Percentiles rank a stretch among this genome's conserved stretches.
phyloP scores from a whole-genome alignment of 1,139 yeast species.

The Debaryomyces fabryi region DNA sequence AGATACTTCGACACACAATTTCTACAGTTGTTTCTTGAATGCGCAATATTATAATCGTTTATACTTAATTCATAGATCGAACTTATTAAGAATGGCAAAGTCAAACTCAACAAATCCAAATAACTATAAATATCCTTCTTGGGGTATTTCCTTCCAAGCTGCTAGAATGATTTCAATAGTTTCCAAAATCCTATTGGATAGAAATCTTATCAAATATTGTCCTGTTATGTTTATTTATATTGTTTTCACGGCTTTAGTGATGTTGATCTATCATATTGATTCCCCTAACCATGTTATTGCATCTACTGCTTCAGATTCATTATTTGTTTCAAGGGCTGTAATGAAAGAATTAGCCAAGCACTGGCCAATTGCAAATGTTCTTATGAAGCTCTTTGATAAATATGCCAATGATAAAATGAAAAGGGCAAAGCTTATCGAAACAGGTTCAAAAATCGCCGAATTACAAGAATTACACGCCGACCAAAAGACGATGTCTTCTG shows the following conservation, averaged over 20 bases:
- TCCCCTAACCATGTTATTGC: slow-evolving; percentile 59
- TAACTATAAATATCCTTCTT: slow-evolving; percentile 68
- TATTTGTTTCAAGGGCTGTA: slow-evolving; percentile 54
- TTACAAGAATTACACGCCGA: slow-evolving; percentile 37
- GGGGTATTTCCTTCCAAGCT: slow-evolving; percentile 87
- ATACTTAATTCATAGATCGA: slow-evolving; percentile 72
- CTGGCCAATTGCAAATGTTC: slow-evolving; percentile 49
- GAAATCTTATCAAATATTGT: slow-evolving; percentile 54
- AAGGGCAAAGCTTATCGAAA: slow-evolving; percentile 48
- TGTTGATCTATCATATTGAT: slow-evolving; percentile 75
- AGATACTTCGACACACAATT: slow-evolving; percentile 54
- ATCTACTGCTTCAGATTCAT: slow-evolving; percentile 61
- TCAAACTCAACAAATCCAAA: slow-evolving; percentile 46
- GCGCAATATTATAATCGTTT: slow-evolving; percentile 75
- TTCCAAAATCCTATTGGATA: slow-evolving; percentile 57
- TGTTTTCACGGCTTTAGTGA: slow-evolving; percentile 69
- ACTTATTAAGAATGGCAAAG: slow-evolving; percentile 56
- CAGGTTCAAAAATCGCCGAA: slow-evolving; percentile 41
- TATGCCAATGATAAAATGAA: slow-evolving; percentile 49
- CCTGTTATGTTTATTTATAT: slow-evolving; percentile 61
- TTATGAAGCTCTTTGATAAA: slow-evolving; percentile 46
- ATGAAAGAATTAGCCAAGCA: slow-evolving; percentile 53
- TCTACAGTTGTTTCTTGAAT: slow-evolving; percentile 64
- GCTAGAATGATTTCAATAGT: slow-evolving; percentile 78
- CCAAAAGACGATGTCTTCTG: slow-evolving; percentile 28